These are phyloP conservation scores for Fusarium redolens DNA, from an alignment of 2,329 filamentous ascomycete species.

Conservation along the genomic window DNA sequence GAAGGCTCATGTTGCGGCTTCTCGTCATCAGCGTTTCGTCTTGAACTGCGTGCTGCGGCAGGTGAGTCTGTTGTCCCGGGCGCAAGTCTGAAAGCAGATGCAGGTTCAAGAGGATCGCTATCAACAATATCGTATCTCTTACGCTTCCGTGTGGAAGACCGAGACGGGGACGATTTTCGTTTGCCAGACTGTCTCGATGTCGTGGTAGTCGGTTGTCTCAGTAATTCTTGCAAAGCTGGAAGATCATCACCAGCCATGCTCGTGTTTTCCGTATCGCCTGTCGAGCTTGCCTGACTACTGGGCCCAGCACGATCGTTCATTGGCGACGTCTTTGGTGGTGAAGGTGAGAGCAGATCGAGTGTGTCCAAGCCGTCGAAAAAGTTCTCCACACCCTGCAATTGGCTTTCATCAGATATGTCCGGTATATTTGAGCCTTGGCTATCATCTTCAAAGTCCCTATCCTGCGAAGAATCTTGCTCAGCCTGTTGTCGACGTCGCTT, in stretches of 20 bases:
- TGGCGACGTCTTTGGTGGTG: constrained; percentile 46
- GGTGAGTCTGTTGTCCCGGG: constrained; percentile 31
- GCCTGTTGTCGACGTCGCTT: constrained; percentile 53
- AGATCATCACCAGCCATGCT: constrained; percentile 53
- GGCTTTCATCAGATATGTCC: constrained; percentile 52
- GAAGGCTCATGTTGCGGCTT: not conserved
- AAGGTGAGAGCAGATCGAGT: constrained; percentile 45
- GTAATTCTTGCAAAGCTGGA: constrained; percentile 52
- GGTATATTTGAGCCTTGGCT: constrained; percentile 57
- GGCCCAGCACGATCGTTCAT: constrained; percentile 36
- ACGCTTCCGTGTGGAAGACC: constrained; percentile 47
- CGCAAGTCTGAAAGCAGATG: constrained; percentile 32
- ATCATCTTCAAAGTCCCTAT: constrained; percentile 64
- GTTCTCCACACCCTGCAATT: constrained; percentile 38
- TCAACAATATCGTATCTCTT: constrained; percentile 47
- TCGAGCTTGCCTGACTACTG: constrained; percentile 52
- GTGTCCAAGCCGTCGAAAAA: constrained; percentile 34
- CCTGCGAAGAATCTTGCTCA: constrained; percentile 59
- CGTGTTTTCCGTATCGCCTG: constrained; percentile 52
- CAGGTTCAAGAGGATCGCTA: constrained; percentile 48
- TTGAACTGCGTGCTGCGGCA: constrained; percentile 36
- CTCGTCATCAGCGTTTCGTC: constrained; percentile 26
- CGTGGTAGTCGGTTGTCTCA: constrained; percentile 37
- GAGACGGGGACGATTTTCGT: constrained; percentile 38
- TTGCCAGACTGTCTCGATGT: constrained; percentile 34